These are phyloP conservation scores for Pseudogymnoascus sp. DNA, from an alignment of 2,329 filamentous ascomycete species.

Conservation along the genomic window DNA sequence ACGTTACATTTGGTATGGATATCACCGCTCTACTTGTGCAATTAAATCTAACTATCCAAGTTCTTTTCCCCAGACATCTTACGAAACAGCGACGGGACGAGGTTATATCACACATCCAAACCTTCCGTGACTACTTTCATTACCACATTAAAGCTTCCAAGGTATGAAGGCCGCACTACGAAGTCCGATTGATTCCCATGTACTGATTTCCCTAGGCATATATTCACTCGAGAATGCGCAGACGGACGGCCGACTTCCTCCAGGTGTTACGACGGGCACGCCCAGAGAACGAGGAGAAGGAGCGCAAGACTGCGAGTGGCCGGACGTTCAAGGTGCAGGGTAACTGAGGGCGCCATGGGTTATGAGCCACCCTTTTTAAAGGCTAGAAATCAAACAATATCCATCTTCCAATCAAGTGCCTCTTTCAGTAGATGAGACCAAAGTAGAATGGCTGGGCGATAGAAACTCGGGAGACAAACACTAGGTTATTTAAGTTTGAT, in stretches of 20 bases:
- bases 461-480: neutral
- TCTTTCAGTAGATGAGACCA: neutral
- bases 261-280: conserved; percentile 96
- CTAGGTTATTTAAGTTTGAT: neutral
- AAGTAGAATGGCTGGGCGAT: neutral
- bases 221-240: conserved; percentile 96
- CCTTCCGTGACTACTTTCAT: conserved; percentile 99
- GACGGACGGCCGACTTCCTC: conserved; percentile 94
- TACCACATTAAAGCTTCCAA: conserved; percentile 99
- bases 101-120: conserved; percentile 98
- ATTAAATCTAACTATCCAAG: conserved; percentile 37
- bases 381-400: conserved; percentile 5
- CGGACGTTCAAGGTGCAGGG: conserved; percentile 63
- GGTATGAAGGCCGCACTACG: conserved; percentile 32
- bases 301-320: conserved; percentile 95
- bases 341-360: conserved; percentile 13
- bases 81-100: conserved; percentile 84
- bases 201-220: conserved; percentile 55
- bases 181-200: conserved; percentile 12
- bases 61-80: conserved; percentile 91
- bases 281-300: conserved; percentile 93
- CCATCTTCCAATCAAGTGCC: neutral
- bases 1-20: conserved; percentile 83
- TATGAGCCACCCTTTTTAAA: neutral
- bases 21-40: conserved; percentile 13